Base-by-base conservation (phyloP, 257 asterid species). In the Plantago ovata region DNA sequence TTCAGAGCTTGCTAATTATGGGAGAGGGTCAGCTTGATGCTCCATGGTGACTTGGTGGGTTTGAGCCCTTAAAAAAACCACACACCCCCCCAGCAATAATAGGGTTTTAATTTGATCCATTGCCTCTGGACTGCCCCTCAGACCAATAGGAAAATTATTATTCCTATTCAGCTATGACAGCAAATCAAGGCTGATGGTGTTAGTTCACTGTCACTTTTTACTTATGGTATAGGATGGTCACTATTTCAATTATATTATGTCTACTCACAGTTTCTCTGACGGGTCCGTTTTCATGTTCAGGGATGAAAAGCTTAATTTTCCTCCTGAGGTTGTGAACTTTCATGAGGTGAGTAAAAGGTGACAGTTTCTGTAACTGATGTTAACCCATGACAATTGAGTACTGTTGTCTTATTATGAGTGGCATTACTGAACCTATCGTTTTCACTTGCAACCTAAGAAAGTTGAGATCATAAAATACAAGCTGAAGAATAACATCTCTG, bases 301-400 rank as follows among this genome's bases (percentile, higher is more conserved):
- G 97, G 89, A 82, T 56, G 92, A 86, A 73, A 89, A 78, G 67
- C 94, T 89, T 36, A 56, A 55, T 28, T 79, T 89, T 68, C 92
- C 93, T 66, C 92, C 93, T 39, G 84, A 77, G 65, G 80, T 33
- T 15, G 73, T 78, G 68, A 81, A 77, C 66, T 73, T 73, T 69
- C 94, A 83, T 63, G 94, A 89, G 96, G 96, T 85, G 59, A 64
- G 69, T 16, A 50, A 12, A 22, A 50, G n/a, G 38, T 16, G 28
- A 16, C 13, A 14, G 12, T 22, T 66, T 38, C 13, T 44, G 60
- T 63, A 42, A 32, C 23, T 46, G 4, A n/a, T 39, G 9, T 13
- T 56, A 60, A 15, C 51, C 15, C 39, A 45, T 42, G n/a, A 42
- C 20, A 50, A 20, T 28, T 20, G 40, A 53, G 13, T 28, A 9